Base-by-base conservation (phyloP, 768 basidiomycete species). In the Tylopilus rubrobrunneus region DNA sequence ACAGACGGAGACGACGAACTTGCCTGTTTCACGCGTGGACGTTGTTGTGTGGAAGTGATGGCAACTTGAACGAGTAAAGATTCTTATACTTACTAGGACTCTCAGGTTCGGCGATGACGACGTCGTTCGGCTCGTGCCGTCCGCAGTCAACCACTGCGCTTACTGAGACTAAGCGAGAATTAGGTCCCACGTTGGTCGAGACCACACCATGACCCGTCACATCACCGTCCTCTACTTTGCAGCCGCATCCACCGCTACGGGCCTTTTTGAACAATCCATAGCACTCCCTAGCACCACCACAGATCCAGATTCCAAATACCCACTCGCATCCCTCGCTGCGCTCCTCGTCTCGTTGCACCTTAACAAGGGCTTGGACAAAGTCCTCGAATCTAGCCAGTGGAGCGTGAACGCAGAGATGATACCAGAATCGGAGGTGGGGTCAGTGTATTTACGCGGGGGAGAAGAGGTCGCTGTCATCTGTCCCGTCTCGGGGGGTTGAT, bases 331-430 rank as follows among this genome's bases (percentile, higher is more conserved):
- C 34, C 79, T 86, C 51, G 71, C 71, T 49, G 67, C 68, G 42
- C 69, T 81, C 41, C 81, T 88, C 57, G 69, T 78, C 52, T 73
- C 78, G 21, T 75, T 78, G 12, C 80, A 89, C 68, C 78, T 83
- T 3, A 69, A 74, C 9, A 76, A 76, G 6, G 64, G 66, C 44
- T 70, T 92, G 31, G 75, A 66, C 41, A 73, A 76, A 52, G 75
- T 90, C 21, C 73, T 92, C 29, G 67, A 76, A 45, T 71, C 74
- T 31, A 85, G 84, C 59, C 79, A 79, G 65, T 91, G 90, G 89
- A 89, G 89, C 62, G 87, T 92, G 12, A 74, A 91, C 62, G 85
- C 78, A 49, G 87, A 89, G 70, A 91, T 91, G 87, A 78, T 89
- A 2, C 81, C 85, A 12, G 76, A 84, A 55, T 77, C 78, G 3